Percentiles rank a stretch among this genome's conserved stretches.
Evolutionary conservation across 352 stramenopile species (phyloP).

Genomic region (Pythium pyrilobum): DNA sequence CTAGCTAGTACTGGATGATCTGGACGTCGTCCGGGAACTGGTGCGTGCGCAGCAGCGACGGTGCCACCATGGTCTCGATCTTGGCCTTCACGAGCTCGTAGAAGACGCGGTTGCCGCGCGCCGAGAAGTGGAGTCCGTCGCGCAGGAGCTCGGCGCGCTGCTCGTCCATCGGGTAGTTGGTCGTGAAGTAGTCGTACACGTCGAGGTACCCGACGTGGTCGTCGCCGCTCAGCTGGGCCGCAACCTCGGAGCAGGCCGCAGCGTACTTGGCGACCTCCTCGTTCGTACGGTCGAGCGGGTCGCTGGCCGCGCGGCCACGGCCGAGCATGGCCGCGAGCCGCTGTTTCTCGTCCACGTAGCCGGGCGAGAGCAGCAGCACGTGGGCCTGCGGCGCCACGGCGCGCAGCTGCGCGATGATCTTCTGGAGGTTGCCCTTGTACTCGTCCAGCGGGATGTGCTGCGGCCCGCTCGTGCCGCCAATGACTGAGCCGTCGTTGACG

Average conservation of each 20-base stretch:
- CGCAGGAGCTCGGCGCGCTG: not conserved
- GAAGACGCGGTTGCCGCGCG: conserved; percentile 2
- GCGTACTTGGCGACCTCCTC: conserved; percentile 36
- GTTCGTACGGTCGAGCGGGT: conserved; percentile 38
- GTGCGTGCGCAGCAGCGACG: not conserved
- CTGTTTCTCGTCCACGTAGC: conserved; percentile 37
- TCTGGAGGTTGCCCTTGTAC: conserved; percentile 38
- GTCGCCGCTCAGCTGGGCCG: no score
- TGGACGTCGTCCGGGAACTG: conserved; percentile 7
- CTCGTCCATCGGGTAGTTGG: no score
- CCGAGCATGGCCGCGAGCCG: not conserved
- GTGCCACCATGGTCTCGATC: not conserved
- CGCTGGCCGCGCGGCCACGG: not conserved
- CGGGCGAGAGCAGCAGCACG: conserved; percentile 55
- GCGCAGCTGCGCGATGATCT: conserved; percentile 25
- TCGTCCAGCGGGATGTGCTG: conserved; percentile 42
- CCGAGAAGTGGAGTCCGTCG: conserved; percentile 4
- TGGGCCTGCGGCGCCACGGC: conserved; percentile 20
- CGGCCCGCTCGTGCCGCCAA: conserved; percentile 20
- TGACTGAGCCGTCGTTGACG: conserved; percentile 44
- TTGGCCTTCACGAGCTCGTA: conserved; percentile 6
- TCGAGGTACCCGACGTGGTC: no score
- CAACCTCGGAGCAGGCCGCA: conserved; percentile 33
- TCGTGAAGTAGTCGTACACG: no score
- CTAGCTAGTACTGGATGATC: no score